A percentile compares a stretch with the other conserved stretches of the same genome.
Conservation (phyloP, 2,329 filamentous ascomycete species). For the Chaetomium olivaceum region DNA sequence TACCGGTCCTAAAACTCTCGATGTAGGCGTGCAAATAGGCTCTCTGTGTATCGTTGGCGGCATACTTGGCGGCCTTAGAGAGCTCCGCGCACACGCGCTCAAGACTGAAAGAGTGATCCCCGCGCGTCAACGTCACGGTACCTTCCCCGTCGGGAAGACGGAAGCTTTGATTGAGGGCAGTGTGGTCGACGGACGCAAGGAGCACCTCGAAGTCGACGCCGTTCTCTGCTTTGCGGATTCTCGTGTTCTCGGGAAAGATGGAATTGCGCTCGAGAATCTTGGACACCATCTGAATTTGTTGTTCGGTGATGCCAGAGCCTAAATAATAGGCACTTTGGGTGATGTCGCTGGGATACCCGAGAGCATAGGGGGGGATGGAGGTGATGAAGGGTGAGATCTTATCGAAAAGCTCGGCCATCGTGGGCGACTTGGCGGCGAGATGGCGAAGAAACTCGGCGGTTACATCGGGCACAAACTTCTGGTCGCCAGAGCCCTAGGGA, state of each 20-base stretch:
- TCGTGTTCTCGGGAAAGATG: slow-evolving; percentile 59
- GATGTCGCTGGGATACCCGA: slow-evolving; percentile 55
- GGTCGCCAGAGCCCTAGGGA: slow-evolving; percentile 55
- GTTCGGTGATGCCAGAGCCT: slow-evolving; percentile 48
- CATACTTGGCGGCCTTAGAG: slow-evolving; percentile 48
- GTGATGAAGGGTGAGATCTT: slow-evolving; percentile 49
- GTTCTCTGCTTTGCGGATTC: slow-evolving; percentile 45
- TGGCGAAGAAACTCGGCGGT: slow-evolving; percentile 44
- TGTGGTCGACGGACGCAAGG: slow-evolving; percentile 35
- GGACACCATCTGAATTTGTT: slow-evolving; percentile 55
- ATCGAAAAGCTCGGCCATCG: slow-evolving; percentile 40
- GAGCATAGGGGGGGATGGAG: slow-evolving; percentile 51
- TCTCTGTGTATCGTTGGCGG: slow-evolving; percentile 54
- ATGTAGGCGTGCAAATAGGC: slow-evolving; percentile 54
- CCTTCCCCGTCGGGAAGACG: neutral
- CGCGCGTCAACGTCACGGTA: slow-evolving; percentile 45
- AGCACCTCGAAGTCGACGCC: slow-evolving; percentile 50
- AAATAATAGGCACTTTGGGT: slow-evolving; percentile 60
- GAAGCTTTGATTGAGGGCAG: neutral
- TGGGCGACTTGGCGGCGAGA: slow-evolving; percentile 39
- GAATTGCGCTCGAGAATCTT: slow-evolving; percentile 51
- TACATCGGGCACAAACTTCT: slow-evolving; percentile 59
- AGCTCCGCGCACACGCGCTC: slow-evolving; percentile 49
- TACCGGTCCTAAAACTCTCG: slow-evolving; percentile 57
- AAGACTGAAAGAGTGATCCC: slow-evolving; percentile 56